Evolutionary conservation across 139 green algal species (phyloP), one percentile per base, ranked within the genome.

Genomic region (Coccomyxa sp.): DNA sequence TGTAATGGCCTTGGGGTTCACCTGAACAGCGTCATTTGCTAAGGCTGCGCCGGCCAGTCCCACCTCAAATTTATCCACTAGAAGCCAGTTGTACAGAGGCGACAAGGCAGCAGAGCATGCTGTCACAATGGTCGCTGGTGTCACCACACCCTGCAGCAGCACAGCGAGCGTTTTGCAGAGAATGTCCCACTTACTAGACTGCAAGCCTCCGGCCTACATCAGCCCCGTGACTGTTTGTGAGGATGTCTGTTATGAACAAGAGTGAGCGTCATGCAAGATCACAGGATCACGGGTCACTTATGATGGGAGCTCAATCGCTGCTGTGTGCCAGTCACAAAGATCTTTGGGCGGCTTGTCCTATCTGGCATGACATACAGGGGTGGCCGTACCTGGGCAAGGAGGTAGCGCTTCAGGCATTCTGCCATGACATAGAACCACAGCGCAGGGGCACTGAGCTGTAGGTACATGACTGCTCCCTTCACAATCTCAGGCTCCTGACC

Each of bases 41-140:
- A 79, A 31, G 10, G 89, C 91, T 5, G 90, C 90, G 31, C 91
- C 91, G 29, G 89, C 84, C 40, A 94, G 75, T 10, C 91, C 90
- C 78, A 81, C 39, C 7, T 44, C 29, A 31, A 78, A 29, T 4
- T 77, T 55, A 35, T 82, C 74, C 14, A 92, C 77, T 8, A 92
- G 68, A n/a, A 85, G 34, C 41, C 58, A 86, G 79, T 90, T 89
- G 75, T 79, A 81, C 8, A 82, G 39, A 0, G 78, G 70, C 4
- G 84, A 55, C 24, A 86, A 27, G 33, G 35, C 24, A 18, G 80
- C 68, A 1, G 70, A 72, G 0, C 81, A 35, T 29, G 78, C 36
- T 8, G 73, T 58, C 22, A 75, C 79, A 0, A 87, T 73, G 8
- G 85, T 89, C 37, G 86, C 74, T 0, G 90, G 83, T 8, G 79